A percentile compares a stretch with the other conserved stretches of the same genome.
phyloP scores from a whole-genome alignment of 768 basidiomycete genomes.

The Hypholoma fasciculare region DNA sequence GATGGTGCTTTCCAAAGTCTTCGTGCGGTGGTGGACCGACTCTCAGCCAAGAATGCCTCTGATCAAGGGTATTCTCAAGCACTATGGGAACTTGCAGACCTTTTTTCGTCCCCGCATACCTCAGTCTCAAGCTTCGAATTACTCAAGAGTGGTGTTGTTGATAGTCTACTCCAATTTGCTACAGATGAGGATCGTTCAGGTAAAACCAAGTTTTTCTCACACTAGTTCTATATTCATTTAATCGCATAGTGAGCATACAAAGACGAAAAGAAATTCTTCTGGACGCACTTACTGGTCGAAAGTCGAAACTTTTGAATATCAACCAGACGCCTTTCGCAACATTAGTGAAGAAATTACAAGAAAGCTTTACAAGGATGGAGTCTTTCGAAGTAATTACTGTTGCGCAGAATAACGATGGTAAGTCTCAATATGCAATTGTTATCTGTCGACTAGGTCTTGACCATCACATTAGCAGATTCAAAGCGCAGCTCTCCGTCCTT shows the following conservation, averaged over 20 bases:
- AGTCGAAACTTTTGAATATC: slow-evolving; percentile 40
- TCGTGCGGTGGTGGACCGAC: slow-evolving; percentile 59
- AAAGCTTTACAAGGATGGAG: slow-evolving; percentile 93
- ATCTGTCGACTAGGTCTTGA: slow-evolving; percentile 4
- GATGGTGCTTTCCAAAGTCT: slow-evolving; percentile 68
- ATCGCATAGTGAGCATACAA: slow-evolving; percentile 52
- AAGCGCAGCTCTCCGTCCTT: slow-evolving; percentile 89
- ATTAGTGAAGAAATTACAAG: slow-evolving; percentile 94
- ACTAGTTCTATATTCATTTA: neutral
- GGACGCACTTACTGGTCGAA: slow-evolving; percentile 68
- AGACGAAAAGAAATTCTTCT: slow-evolving; percentile 79
- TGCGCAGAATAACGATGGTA: slow-evolving; percentile 79
- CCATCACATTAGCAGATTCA: slow-evolving; percentile 53
- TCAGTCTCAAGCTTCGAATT: slow-evolving; percentile 96
- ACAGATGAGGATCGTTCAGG: slow-evolving; percentile 64
- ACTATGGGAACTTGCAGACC: slow-evolving; percentile 72
- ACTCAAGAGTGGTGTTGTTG: slow-evolving; percentile 90
- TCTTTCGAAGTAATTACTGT: slow-evolving; percentile 94
- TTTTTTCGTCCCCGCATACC: slow-evolving; percentile 73
- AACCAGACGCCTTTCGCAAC: slow-evolving; percentile 65
- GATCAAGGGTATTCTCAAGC: slow-evolving; percentile 66
- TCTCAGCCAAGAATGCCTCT: slow-evolving; percentile 53
- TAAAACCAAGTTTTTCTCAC: slow-evolving; percentile 28
- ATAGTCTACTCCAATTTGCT: slow-evolving; percentile 80
- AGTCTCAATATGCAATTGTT: slow-evolving; percentile 19